Evolutionary conservation across 495 filamentous ascomycete genomes (phyloP).

Genomic region (Annulohypoxylon moriforme): DNA sequence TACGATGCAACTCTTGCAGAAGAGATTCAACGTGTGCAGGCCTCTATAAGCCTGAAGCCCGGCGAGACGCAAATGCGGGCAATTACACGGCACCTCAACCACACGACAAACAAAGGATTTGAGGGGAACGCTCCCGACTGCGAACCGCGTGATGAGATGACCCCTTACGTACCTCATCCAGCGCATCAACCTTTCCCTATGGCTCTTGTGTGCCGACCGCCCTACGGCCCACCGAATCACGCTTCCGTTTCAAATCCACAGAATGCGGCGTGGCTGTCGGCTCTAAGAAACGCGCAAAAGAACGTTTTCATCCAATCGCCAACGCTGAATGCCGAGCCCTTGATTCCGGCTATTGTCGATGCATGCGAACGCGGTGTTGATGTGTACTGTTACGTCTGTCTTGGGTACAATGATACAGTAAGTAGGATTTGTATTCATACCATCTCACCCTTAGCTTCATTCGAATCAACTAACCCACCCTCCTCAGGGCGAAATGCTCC

Average conservation of each 20-base stretch:
- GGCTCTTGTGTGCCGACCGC: slow-evolving; percentile 74
- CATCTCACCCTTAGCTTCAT: neutral
- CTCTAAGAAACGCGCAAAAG: slow-evolving; percentile 69
- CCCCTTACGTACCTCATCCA: slow-evolving; percentile 69
- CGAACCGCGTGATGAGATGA: slow-evolving; percentile 64
- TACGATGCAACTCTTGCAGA: slow-evolving; percentile 69
- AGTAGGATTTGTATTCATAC: slow-evolving; percentile 24
- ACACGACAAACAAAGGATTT: slow-evolving; percentile 65
- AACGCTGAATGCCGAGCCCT: slow-evolving; percentile 76
- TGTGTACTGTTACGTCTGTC: slow-evolving; percentile 75
- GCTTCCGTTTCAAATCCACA: slow-evolving; percentile 71
- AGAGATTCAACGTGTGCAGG: slow-evolving; percentile 71
- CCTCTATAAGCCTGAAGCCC: slow-evolving; percentile 57
- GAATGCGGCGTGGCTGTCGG: slow-evolving; percentile 72
- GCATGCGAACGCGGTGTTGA: slow-evolving; percentile 74
- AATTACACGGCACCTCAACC: slow-evolving; percentile 72
- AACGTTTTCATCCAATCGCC: slow-evolving; percentile 80
- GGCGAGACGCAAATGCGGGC: slow-evolving; percentile 66
- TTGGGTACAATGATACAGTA: slow-evolving; percentile 80
- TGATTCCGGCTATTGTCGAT: slow-evolving; percentile 61
- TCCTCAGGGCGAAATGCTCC: slow-evolving; percentile 74
- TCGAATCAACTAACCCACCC: slow-evolving; percentile 2
- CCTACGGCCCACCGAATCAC: slow-evolving; percentile 72
- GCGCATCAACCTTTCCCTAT: slow-evolving; percentile 71
- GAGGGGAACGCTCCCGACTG: slow-evolving; percentile 65